phyloP scores from a whole-genome alignment of 306 rosid genomes.

The Ceratonia siliqua region DNA sequence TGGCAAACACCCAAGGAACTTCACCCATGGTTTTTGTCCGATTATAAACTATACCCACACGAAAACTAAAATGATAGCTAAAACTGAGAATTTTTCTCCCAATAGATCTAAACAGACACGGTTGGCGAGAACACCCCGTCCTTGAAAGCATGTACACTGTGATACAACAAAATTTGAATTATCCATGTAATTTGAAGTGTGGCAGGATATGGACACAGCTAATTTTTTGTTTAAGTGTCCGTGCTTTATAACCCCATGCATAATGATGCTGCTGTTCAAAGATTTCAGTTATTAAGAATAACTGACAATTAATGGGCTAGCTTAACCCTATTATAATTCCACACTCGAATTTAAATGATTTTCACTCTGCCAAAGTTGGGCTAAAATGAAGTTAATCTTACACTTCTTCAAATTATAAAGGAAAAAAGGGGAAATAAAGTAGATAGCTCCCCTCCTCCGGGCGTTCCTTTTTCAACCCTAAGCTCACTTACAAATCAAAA shows the following conservation, averaged over 20 bases:
- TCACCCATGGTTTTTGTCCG: too few species aligned
- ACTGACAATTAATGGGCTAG: not conserved
- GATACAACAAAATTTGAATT: too few species aligned
- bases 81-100: not conserved
- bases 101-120: not conserved
- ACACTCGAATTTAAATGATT: not conserved
- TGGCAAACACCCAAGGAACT: too few species aligned
- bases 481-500: constrained; percentile 2
- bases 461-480: not conserved
- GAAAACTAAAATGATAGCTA: not conserved
- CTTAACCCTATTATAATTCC: not conserved
- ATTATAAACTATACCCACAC: not conserved
- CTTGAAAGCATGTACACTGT: too few species aligned
- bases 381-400: not conserved
- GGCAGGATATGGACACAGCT: too few species aligned
- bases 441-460: not conserved
- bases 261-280: not conserved
- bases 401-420: not conserved
- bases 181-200: too few species aligned
- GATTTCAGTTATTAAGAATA: not conserved
- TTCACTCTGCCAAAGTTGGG: not conserved
- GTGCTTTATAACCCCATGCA: too few species aligned
- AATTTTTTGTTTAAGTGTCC: too few species aligned
- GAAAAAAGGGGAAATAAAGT: not conserved
- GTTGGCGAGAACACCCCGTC: not conserved